Percentiles rank a stretch among this genome's conserved stretches.
Conservation (phyloP, 805 yeast species). For the Komagataella pastoris region DNA sequence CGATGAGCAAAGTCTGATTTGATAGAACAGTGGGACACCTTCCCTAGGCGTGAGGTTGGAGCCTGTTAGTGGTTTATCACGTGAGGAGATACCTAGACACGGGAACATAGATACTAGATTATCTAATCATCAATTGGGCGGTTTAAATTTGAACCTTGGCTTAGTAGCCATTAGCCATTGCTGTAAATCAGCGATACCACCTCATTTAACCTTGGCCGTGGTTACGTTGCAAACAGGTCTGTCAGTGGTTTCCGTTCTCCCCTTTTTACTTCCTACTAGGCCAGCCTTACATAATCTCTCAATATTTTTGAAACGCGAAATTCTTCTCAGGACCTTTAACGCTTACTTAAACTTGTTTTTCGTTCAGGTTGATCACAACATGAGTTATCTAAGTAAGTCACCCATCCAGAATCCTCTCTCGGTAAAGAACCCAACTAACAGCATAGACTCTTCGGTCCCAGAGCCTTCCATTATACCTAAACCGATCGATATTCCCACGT, state of each 20-base stretch:
- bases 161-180: too few species aligned
- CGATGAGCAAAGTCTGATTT: background rate
- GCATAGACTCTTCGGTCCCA: background rate
- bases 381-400: background rate
- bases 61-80: too few species aligned
- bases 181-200: too few species aligned
- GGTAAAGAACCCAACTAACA: background rate
- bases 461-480: conserved; percentile 2
- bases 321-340: background rate
- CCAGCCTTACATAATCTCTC: background rate
- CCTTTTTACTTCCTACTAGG: background rate
- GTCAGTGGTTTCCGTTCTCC: background rate
- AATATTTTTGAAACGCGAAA: background rate
- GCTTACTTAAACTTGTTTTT: background rate
- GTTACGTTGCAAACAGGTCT: too few species aligned
- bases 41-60: too few species aligned
- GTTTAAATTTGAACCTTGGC: too few species aligned
- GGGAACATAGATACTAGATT: too few species aligned
- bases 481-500: conserved; percentile 18
- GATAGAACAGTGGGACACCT: background rate
- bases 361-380: background rate
- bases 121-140: too few species aligned
- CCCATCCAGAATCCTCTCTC: background rate
- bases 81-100: too few species aligned
- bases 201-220: too few species aligned